Evolutionary conservation across 805 yeast species (phyloP), one percentile per base, ranked within the genome.

Genomic region (Pichia pseudocactophila): DNA sequence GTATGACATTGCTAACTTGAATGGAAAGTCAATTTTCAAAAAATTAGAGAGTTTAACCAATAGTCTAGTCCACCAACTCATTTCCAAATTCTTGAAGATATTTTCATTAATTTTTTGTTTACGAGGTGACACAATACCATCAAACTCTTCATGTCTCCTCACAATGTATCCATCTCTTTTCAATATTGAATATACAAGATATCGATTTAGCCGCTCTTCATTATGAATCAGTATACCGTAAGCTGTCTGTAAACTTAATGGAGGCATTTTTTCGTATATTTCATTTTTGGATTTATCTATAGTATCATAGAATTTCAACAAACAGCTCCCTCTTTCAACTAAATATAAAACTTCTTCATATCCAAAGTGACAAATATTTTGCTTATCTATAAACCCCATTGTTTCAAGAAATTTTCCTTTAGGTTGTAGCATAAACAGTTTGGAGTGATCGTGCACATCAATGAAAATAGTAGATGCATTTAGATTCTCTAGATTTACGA

Each of bases 121-220:
- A 6, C 8, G 30, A 6, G 11, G 16, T 9, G 41, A 28, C 2
- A 40, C 34, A 20, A 16, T 26, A 22, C 43, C 46, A 15, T 39
- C 36, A 20, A 44, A 50, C 18, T 48, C 46, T 15, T 39, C 35
- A 39, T 51, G 48, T 38, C 68, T 51, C 43, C 65, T 56, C 1
- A 85, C 82, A 17, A 82, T 70, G 55, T 81, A 89, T 0, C 97
- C 97, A 40, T 78, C 70, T 55, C 95, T 72, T 52, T 82, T 83
- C 52, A 89, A 64, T 44, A 82, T 71, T 0, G 89, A 71, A 61
- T 80, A 90, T 0, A 82, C 88, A 35, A 75, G 76, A 49, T 78
- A 80, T 39, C 65, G 61, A 45, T 80, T 81, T 22, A 77, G 50
- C 17, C 65, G 65, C 15, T 63, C 61, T 1, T 51, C 44, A 15